Percentiles rank a stretch among this genome's conserved stretches.
Conservation (phyloP, 106 monocot genomes). For the Narthecium ossifragum region DNA sequence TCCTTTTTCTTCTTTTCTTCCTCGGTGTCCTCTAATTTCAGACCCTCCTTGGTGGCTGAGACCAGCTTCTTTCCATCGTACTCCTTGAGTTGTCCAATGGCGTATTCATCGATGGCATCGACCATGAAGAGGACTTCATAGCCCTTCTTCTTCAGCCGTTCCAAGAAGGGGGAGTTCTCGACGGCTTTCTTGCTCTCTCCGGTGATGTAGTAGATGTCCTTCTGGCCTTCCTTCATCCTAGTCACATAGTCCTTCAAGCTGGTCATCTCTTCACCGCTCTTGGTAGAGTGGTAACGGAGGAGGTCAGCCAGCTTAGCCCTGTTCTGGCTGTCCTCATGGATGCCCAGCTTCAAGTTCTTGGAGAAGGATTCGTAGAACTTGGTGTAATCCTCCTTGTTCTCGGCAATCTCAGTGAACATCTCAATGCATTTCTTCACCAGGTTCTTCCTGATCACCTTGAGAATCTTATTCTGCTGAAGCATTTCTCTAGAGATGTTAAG, state of each 20-base stretch:
- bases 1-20: conserved; percentile 11
- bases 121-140: conserved; percentile 11
- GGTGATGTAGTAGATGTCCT: conserved; percentile 11
- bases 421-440: neutral
- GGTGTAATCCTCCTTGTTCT: neutral
- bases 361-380: conserved; percentile 4
- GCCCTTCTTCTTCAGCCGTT: conserved; percentile 8
- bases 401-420: neutral
- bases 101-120: conserved; percentile 9
- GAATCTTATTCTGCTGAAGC: conserved; percentile 7
- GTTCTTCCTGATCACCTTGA: neutral
- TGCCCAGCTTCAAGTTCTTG: neutral
- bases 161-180: conserved; percentile 13
- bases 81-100: neutral
- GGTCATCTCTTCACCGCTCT: conserved; percentile 6
- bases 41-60: conserved; percentile 4
- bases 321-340: conserved; percentile 13
- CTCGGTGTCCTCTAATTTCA: neutral
- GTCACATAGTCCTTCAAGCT: conserved; percentile 10
- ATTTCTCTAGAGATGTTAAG: conserved; percentile 6
- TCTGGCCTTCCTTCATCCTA: conserved; percentile 11
- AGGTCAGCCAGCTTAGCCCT: conserved; percentile 9
- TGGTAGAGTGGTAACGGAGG: neutral
- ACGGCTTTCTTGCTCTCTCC: conserved; percentile 11
- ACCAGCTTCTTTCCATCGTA: conserved; percentile 6